phyloP scores from a whole-genome alignment of 805 yeast genomes.

The Gaillardinia entomophila region DNA sequence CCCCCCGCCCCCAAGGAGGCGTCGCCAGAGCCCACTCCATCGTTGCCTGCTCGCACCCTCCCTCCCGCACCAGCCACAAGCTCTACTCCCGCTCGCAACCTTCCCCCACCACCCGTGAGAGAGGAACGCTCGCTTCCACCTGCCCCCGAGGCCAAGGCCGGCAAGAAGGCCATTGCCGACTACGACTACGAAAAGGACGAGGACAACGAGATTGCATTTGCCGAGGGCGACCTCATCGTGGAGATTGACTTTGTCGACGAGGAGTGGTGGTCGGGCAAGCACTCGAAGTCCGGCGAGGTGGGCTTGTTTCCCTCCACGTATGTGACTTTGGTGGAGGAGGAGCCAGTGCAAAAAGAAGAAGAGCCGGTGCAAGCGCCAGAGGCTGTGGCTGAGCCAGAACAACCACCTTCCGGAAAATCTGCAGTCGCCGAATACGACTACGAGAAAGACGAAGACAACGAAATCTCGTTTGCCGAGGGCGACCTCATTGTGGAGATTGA shows the following conservation, averaged over 20 bases:
- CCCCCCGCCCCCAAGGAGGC: conserved; percentile 12
- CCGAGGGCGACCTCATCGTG: conserved; percentile 61
- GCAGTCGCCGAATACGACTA: conserved; percentile 74
- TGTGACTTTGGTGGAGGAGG: conserved; percentile 32
- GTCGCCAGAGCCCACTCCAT: conserved; percentile 4
- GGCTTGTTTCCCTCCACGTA: conserved; percentile 58
- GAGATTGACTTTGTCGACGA: conserved; percentile 67
- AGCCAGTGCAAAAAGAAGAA: conserved; percentile 1
- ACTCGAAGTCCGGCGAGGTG: conserved; percentile 36
- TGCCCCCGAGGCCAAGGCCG: conserved; percentile 1
- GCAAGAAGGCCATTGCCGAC: conserved; percentile 62
- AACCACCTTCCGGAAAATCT: conserved; percentile 18
- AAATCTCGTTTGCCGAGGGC: conserved; percentile 77
- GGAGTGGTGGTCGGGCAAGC: conserved; percentile 61
- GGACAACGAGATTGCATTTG: conserved; percentile 65
- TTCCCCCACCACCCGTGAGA: conserved; percentile 8
- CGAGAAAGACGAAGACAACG: conserved; percentile 91
- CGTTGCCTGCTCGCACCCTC: conserved; percentile 3
- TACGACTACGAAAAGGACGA: conserved; percentile 76
- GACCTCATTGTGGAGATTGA: conserved; percentile 79
- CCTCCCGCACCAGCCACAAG: conserved; percentile 16
- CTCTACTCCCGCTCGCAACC: no score
- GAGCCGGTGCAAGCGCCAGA: conserved; percentile 1
- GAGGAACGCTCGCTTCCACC: conserved; percentile 14
- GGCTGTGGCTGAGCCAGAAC: conserved; percentile 7